Evolutionary conservation across 2,329 filamentous ascomycete species (phyloP).

Genomic region (Colletotrichum sidae): DNA sequence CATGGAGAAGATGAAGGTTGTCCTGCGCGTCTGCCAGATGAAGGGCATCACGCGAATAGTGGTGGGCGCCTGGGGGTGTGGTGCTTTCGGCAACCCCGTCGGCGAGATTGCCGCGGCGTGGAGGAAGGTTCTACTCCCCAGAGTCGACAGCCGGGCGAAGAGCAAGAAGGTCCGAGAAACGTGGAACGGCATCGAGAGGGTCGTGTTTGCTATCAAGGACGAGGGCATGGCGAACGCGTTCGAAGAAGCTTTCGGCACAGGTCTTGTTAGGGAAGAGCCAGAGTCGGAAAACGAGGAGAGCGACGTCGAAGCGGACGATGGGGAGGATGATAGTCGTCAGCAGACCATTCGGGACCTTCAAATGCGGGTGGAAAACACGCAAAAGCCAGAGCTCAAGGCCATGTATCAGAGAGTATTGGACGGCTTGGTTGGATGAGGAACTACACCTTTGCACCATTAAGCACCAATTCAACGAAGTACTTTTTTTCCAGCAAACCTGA

Average conservation of each 20-base stretch:
- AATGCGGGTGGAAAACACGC: too few species aligned
- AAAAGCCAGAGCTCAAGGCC: too few species aligned
- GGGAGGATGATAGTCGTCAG: conserved; percentile 20
- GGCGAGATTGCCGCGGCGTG: conserved; percentile 68
- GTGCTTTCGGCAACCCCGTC: conserved; percentile 72
- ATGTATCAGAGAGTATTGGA: too few species aligned
- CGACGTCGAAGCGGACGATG: conserved; percentile 36
- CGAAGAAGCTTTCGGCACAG: conserved; percentile 57
- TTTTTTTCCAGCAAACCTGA: too few species aligned
- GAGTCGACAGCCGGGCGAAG: conserved; percentile 32
- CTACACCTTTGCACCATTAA: too few species aligned
- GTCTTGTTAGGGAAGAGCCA: conserved; percentile 45
- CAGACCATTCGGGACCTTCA: too few species aligned
- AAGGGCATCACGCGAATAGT: conserved; percentile 63
- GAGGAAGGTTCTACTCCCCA: conserved; percentile 46
- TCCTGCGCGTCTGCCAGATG: conserved; percentile 62
- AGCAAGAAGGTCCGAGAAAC: conserved; percentile 43
- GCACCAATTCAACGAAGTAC: too few species aligned
- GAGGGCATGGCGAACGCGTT: conserved; percentile 64
- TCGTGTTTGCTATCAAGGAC: conserved; percentile 70
- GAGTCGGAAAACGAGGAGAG: background rate
- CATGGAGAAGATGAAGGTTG: conserved; percentile 66
- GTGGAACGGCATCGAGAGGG: conserved; percentile 60
- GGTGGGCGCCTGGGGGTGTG: conserved; percentile 74
- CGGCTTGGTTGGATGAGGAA: too few species aligned